Evolutionary conservation across 2,329 filamentous ascomycete genomes (phyloP), one percentile per base, ranked within the genome.

Genomic region (Beauveria sp.): DNA sequence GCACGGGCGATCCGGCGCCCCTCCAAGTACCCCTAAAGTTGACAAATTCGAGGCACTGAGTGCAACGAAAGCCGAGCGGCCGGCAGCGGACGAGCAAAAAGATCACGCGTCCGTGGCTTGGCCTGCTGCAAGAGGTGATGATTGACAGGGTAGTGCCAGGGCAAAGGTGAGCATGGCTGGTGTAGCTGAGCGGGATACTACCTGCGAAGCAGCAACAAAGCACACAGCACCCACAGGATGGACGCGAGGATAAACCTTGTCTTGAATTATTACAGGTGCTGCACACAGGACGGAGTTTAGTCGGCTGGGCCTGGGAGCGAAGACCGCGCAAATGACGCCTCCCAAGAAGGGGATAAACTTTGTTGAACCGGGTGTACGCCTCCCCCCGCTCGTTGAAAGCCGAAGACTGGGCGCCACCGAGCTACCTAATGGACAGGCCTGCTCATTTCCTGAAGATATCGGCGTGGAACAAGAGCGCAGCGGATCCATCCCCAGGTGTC

Each of bases 161-260:
- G 31, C 43, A 34, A 28, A 49, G 52, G 52, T 54, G 38, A 54
- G 49, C 24, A 26, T 38, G 40, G 7, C 38, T n/a, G 57, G 24
- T 60, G 49, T 26, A 52, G 56, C 57, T 60, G 48, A 60, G 57
- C 26, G 40, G 57, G 49, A 51, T 60, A 16, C 57, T 26, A 43
- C 57, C 12, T 31, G 24, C 22, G 24, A 51, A 14, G 22, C 31
- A 50, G 46, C 34, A 26, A 20, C 22, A 12, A 40, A 50, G 56
- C 48, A 38, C 57, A 45, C 60, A 42, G n/a, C 24, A n/a, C 34
- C 24, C 26, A 38, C 58, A 14, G 24, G 24, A 56, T 34, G 48
- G 31, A 57, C 31, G 52, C 45, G 46, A 56, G 53, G 45, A 24
- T 50, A 51, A 62, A 57, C 52, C 28, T 57, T 62, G 46, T 31